Evolutionary conservation across 2,329 filamentous ascomycete genomes (phyloP).

Genomic region (Madurella mycetomatis): DNA sequence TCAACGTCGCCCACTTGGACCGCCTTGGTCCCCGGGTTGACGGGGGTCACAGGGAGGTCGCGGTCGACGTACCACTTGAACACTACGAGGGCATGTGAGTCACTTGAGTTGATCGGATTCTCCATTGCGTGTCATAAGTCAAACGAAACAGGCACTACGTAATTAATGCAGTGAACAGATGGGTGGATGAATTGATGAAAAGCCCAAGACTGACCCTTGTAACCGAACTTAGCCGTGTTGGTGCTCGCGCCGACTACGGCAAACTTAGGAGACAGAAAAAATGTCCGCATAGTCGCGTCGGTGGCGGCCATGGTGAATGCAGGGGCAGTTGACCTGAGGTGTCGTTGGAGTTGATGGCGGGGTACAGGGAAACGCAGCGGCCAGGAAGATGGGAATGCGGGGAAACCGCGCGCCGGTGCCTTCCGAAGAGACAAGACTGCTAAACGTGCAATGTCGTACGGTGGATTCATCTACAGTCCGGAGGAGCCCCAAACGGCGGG

Average conservation of each 20-base stretch:
- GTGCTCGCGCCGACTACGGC: constrained; percentile 88
- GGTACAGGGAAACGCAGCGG: background rate
- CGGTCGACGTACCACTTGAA: constrained; percentile 84
- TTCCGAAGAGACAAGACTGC: background rate
- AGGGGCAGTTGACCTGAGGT: constrained; percentile 7
- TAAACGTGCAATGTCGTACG: background rate
- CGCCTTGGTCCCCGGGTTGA: constrained; percentile 68
- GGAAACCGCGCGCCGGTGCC: background rate
- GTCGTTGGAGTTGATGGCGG: constrained; percentile 9
- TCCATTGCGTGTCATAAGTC: background rate
- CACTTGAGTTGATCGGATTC: no score
- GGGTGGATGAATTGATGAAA: background rate
- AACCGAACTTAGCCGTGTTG: constrained; percentile 79
- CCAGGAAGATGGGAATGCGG: background rate
- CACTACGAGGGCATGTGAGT: no score
- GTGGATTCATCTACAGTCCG: background rate
- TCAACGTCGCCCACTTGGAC: constrained; percentile 58
- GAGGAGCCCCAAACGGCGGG: background rate
- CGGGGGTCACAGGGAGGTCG: constrained; percentile 69
- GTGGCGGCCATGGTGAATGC: constrained; percentile 51
- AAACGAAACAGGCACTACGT: background rate
- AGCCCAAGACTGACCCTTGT: constrained; percentile 60
- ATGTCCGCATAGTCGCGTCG: constrained; percentile 67
- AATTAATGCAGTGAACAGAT: constrained; percentile 1
- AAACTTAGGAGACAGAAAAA: constrained; percentile 76